These are phyloP conservation scores for Phytophthora sp. DNA, from an alignment of 352 stramenopile genomes.

Conservation along the genomic window DNA sequence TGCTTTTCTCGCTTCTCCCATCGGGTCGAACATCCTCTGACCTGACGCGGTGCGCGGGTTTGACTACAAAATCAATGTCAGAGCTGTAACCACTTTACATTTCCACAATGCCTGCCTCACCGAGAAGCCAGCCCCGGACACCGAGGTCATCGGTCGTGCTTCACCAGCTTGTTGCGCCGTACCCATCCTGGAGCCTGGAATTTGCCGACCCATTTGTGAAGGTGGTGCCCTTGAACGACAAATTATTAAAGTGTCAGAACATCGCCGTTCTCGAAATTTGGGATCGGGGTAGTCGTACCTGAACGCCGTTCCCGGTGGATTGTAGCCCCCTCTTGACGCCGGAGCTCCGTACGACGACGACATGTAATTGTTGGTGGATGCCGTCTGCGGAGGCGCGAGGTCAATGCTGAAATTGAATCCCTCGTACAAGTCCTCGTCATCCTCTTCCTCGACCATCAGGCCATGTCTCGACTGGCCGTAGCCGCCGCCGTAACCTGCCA, in stretches of 20 bases:
- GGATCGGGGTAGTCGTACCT: slow-evolving; percentile 33
- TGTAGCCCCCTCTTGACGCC: slow-evolving; percentile 65
- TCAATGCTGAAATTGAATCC: slow-evolving; percentile 92
- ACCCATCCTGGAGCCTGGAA: slow-evolving; percentile 64
- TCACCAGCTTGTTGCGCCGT: slow-evolving; percentile 64
- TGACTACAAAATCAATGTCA: slow-evolving; percentile 44
- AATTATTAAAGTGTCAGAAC: not conserved
- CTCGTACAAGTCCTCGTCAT: slow-evolving; percentile 90
- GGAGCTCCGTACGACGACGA: slow-evolving; percentile 62
- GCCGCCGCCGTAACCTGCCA: slow-evolving; percentile 53
- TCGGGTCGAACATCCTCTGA: slow-evolving; percentile 89
- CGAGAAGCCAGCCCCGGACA: slow-evolving; percentile 92
- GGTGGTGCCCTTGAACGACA: slow-evolving; percentile 54
- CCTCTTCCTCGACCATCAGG: slow-evolving; percentile 76
- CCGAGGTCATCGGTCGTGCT: slow-evolving; percentile 93
- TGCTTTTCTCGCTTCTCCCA: slow-evolving; percentile 86
- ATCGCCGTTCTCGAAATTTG: not conserved
- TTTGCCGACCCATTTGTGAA: slow-evolving; percentile 79
- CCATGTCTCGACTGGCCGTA: slow-evolving; percentile 65
- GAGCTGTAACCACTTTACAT: not conserved
- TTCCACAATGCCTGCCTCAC: slow-evolving; percentile 32
- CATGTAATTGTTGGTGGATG: slow-evolving; percentile 61
- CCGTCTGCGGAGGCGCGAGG: slow-evolving; percentile 73
- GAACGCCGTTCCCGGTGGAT: slow-evolving; percentile 74
- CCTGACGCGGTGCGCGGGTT: slow-evolving; percentile 77